Evolutionary conservation across 805 yeast species (phyloP).

Genomic region (Ogataea saltuana): DNA sequence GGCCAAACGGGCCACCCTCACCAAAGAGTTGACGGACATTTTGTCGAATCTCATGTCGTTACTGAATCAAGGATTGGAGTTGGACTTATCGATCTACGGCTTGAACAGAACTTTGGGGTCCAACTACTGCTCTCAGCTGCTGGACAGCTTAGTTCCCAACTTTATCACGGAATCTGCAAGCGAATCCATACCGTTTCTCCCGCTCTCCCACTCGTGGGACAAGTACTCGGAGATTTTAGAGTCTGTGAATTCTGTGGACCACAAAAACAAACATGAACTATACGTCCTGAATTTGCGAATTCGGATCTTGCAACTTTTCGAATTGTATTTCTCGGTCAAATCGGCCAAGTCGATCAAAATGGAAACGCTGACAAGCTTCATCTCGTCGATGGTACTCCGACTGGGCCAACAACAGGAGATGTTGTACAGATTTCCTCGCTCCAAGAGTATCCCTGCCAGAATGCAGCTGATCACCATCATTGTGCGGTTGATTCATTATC

Average conservation of each 20-base stretch:
- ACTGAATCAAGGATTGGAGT: constrained; percentile 42
- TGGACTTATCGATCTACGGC: constrained; percentile 51
- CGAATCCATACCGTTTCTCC: constrained; percentile 15
- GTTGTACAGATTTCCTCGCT: constrained; percentile 46
- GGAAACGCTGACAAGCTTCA: constrained; percentile 34
- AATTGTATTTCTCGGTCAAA: constrained; percentile 40
- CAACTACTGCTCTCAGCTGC: constrained; percentile 42
- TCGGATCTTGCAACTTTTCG: constrained; percentile 50
- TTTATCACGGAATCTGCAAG: constrained; percentile 7
- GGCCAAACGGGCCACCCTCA: constrained; percentile 13
- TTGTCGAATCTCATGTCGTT: constrained; percentile 26
- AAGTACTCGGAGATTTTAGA: constrained; percentile 19
- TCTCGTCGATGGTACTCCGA: constrained; percentile 43
- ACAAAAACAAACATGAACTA: constrained; percentile 41
- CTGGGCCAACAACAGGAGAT: constrained; percentile 51
- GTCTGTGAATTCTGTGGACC: constrained; percentile 15
- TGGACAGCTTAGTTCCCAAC: constrained; percentile 45
- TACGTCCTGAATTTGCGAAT: constrained; percentile 46
- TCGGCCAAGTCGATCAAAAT: constrained; percentile 21
- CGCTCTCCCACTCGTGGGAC: constrained; percentile 33
- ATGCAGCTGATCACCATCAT: constrained; percentile 42
- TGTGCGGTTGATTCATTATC: constrained; percentile 40
- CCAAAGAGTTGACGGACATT: constrained; percentile 23
- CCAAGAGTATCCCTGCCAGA: constrained; percentile 39
- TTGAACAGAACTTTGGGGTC: constrained; percentile 56